Evolutionary conservation across 352 stramenopile genomes (phyloP).

Genomic region (Pythium chondricola): DNA sequence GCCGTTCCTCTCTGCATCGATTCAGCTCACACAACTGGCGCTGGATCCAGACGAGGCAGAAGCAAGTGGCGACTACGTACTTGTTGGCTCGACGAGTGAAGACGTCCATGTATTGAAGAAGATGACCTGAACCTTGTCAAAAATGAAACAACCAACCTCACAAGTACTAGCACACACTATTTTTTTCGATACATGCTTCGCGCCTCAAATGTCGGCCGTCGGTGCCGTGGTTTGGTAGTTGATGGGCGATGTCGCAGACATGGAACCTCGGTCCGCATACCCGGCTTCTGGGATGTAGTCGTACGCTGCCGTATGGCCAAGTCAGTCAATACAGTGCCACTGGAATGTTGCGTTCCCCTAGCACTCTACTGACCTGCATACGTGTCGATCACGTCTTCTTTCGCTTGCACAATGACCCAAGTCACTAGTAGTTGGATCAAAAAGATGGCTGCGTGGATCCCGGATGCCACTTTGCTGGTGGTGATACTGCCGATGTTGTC

Average conservation of each 20-base stretch:
- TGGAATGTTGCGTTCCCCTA: no score
- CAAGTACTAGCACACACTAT: neutral
- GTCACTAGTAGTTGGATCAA: conserved; percentile 55
- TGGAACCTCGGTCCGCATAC: conserved; percentile 34
- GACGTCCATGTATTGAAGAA: conserved; percentile 58
- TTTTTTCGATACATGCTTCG: no score
- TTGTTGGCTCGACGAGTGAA: conserved; percentile 35
- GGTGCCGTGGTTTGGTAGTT: conserved; percentile 55
- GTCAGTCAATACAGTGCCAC: neutral
- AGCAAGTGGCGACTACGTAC: conserved; percentile 31
- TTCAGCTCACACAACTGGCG: conserved; percentile 32
- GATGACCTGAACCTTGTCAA: conserved; percentile 17
- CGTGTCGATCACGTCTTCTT: conserved; percentile 82
- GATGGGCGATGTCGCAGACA: conserved; percentile 38
- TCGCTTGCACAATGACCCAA: conserved; percentile 56
- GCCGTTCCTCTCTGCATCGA: conserved; percentile 46
- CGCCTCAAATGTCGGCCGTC: conserved; percentile 56
- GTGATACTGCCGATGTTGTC: conserved; percentile 21
- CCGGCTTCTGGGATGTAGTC: conserved; percentile 72
- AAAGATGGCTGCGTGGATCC: conserved; percentile 51
- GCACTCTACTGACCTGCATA: conserved; percentile 47
- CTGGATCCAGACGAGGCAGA: conserved; percentile 34
- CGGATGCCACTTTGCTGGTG: conserved; percentile 40
- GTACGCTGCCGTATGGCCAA: conserved; percentile 36
- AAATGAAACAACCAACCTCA: neutral